A percentile compares a stretch with the other conserved stretches of the same genome.
phyloP scores from a whole-genome alignment of 2,329 filamentous ascomycete species.

The Penicillium decumbens region DNA sequence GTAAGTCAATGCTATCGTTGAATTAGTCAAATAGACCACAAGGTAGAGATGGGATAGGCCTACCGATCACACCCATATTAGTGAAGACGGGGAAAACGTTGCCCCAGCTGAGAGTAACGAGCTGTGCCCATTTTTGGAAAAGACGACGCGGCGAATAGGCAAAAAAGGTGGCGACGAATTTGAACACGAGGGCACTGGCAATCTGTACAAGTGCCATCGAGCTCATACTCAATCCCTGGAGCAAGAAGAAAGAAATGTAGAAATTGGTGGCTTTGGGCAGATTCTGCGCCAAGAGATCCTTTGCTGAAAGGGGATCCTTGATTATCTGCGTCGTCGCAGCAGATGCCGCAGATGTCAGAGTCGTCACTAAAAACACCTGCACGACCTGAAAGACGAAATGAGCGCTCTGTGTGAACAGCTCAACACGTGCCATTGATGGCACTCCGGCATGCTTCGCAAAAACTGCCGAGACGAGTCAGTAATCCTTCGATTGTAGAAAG shows the following conservation, averaged over 20 bases:
- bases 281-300: constrained; percentile 64
- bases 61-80: constrained; percentile 77
- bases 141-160: constrained; percentile 67
- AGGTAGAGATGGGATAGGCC: constrained; percentile 26
- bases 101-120: constrained; percentile 77
- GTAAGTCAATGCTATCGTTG: constrained; percentile 67
- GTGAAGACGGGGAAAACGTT: constrained; percentile 72
- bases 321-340: constrained; percentile 63
- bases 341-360: constrained; percentile 74
- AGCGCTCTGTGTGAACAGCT: constrained; percentile 82
- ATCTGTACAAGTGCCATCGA: constrained; percentile 69
- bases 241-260: constrained; percentile 90
- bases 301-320: constrained; percentile 58
- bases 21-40: not conserved
- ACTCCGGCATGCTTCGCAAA: constrained; percentile 75
- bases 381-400: constrained; percentile 73
- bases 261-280: constrained; percentile 88
- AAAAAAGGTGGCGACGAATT: constrained; percentile 66
- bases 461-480: constrained; percentile 42
- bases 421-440: constrained; percentile 71
- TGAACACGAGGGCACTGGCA: constrained; percentile 66
- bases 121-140: constrained; percentile 68
- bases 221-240: constrained; percentile 78
- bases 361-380: constrained; percentile 86
- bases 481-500: not conserved